Evolutionary conservation across 1,284 basidiomycete species (phyloP).

Genomic region (Peniophora sp.): DNA sequence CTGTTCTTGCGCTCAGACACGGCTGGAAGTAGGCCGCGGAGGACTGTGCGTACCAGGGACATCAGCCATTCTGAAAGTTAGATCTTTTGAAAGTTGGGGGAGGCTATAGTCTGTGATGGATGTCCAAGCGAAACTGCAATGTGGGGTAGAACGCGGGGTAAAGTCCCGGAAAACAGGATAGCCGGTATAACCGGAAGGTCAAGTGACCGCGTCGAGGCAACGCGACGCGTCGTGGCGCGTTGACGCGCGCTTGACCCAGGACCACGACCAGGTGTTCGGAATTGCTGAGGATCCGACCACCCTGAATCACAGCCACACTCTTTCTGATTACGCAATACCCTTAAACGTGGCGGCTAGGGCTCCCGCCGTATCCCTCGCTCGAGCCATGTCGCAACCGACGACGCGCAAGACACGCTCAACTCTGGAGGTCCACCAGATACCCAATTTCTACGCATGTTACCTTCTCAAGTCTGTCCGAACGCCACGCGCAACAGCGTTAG

Average conservation of each 20-base stretch:
- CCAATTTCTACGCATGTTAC: slow-evolving; percentile 86
- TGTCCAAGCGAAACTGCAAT: too few relatives aligned
- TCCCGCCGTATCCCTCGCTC: too few relatives aligned
- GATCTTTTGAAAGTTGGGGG: too few relatives aligned
- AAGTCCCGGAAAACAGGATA: too few relatives aligned
- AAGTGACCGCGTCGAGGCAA: not conserved
- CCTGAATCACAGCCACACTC: not conserved
- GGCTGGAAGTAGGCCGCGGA: not conserved
- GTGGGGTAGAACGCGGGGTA: too few relatives aligned
- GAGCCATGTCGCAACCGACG: slow-evolving; percentile 5
- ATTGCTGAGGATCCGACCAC: too few relatives aligned
- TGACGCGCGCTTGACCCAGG: too few relatives aligned
- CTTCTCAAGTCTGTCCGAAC: slow-evolving; percentile 65
- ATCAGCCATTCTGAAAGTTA: not conserved
- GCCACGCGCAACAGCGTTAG: slow-evolving; percentile 51
- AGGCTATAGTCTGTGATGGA: too few relatives aligned
- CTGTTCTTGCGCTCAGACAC: slow-evolving; percentile 21
- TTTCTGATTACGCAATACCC: too few relatives aligned
- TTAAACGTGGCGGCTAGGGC: too few relatives aligned
- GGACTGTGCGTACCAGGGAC: not conserved
- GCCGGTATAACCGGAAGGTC: not conserved
- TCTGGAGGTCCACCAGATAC: slow-evolving; percentile 50
- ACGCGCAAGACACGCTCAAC: slow-evolving; percentile 25
- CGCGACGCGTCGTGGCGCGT: not conserved
- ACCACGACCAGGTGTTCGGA: too few relatives aligned